These are phyloP conservation scores for Globisporangium recalcitrans DNA, from an alignment of 352 stramenopile genomes.

Conservation along the genomic window DNA sequence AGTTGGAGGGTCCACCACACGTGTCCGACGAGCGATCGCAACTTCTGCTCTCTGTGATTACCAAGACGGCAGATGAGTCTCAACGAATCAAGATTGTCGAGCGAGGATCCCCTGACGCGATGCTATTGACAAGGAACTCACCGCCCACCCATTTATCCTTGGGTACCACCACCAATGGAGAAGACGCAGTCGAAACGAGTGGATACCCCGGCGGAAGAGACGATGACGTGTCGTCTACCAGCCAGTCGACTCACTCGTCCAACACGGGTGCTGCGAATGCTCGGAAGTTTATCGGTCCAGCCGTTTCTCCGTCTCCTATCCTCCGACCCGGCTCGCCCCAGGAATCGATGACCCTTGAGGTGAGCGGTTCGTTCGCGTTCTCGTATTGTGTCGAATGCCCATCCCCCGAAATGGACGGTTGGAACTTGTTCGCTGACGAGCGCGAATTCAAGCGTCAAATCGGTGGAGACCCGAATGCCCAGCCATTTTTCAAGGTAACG, in stretches of 20 bases:
- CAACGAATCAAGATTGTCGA: constrained; percentile 49
- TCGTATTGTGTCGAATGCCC: constrained; percentile 43
- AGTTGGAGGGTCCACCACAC: constrained; percentile 43
- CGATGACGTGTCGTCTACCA: background rate
- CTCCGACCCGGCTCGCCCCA: constrained; percentile 29
- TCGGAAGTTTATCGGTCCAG: constrained; percentile 20
- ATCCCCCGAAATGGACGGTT: constrained; percentile 53
- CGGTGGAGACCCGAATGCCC: constrained; percentile 41
- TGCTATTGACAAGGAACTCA: background rate
- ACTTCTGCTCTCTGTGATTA: constrained; percentile 42
- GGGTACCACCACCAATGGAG: background rate
- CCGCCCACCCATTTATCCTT: constrained; percentile 10
- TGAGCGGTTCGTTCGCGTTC: constrained; percentile 67
- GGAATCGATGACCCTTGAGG: constrained; percentile 31
- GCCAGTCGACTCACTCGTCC: background rate
- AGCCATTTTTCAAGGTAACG: constrained; percentile 67
- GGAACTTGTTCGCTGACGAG: constrained; percentile 71
- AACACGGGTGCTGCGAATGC: background rate
- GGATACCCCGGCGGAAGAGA: constrained; percentile 3
- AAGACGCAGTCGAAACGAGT: constrained; percentile 8
- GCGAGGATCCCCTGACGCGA: background rate
- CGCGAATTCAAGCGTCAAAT: constrained; percentile 79
- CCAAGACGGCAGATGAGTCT: constrained; percentile 44
- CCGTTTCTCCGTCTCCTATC: constrained; percentile 32
- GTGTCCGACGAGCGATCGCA: constrained; percentile 53